Base-by-base conservation (phyloP, 2,329 filamentous ascomycete species). In the Pseudogymnoascus verrucosus region DNA sequence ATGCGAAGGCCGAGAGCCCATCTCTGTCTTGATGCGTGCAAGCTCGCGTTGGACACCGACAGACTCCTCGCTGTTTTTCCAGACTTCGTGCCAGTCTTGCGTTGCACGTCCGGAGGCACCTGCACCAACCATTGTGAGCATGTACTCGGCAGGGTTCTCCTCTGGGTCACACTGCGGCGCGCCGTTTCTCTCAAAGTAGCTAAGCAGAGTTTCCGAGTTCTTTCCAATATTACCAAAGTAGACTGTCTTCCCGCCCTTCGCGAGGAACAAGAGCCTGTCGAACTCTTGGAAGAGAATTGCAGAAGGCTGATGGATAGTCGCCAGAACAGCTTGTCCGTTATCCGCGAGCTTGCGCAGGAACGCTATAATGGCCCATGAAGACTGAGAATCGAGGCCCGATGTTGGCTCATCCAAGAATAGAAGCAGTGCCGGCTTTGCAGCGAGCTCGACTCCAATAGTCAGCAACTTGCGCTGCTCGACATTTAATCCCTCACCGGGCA, bases 401-500 rank as follows among this genome's bases (percentile, higher is more conserved):
- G 93, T 97, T 19, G 93, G 93, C 76, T 98, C 93, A 70, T 98
- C 93, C 60, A 97, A 85, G 79, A 97, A 97, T 59, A 97, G 84
- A 64, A 97, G 82, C 59, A 97, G 82, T 51, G 91, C 88, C 8
- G 93, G 93, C 78, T 95, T 96, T 5, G 93, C 93, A 44, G 91
- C 93, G 23, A 98, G 83, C 74, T 98, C 93, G n/a, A 98, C 93
- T 76, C 91, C 93, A 67, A 98, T 96, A 0, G 93, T 97, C 5
- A 97, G 82, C 69, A 91, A 88, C 75, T 88, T 88, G 51, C 85
- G 79, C 74, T 88, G 85, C 69, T 88, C 85, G 7, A 87, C 84
- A 71, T 91, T 91, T 44, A 91, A 81, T 76, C 91, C 93, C 78
- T 96, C 90, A 64, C 93, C 93, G 2, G 91, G 91, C 47, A 96